Evolutionary conservation across 2,329 filamentous ascomycete genomes (phyloP).

Genomic region (Pyricularia grisea): DNA sequence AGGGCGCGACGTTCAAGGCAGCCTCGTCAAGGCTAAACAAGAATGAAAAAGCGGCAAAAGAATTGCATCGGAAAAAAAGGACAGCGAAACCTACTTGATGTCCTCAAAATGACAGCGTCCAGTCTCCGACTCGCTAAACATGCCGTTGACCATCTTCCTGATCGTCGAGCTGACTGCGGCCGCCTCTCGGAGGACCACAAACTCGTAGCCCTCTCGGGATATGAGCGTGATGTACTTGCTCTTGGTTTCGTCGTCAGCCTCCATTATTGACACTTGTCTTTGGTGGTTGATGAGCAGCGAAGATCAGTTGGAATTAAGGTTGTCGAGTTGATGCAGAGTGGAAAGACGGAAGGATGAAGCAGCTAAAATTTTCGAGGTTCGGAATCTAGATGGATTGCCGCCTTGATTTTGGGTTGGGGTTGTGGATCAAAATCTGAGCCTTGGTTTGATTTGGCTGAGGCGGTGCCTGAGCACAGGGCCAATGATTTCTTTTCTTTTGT

Average conservation of each 20-base stretch:
- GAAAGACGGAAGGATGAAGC: neutral
- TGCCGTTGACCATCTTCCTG: constrained; percentile 64
- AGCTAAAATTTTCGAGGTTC: neutral
- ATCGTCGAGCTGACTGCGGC: constrained; percentile 62
- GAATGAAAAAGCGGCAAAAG: constrained; percentile 1
- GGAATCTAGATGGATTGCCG: neutral
- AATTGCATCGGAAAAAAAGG: constrained; percentile 2
- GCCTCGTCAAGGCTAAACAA: constrained; percentile 1
- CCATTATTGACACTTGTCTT: constrained; percentile 5
- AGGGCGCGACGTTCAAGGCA: neutral
- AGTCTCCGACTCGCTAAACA: constrained; percentile 55
- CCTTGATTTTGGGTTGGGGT: neutral
- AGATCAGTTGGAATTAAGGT: neutral
- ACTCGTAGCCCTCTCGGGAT: constrained; percentile 68
- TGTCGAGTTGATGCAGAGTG: neutral
- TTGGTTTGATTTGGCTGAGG: neutral
- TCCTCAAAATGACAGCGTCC: constrained; percentile 61
- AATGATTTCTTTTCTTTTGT: no score
- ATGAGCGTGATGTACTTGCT: constrained; percentile 71
- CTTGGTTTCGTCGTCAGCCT: neutral
- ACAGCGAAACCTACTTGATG: constrained; percentile 52
- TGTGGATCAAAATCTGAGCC: neutral
- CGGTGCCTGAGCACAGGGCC: neutral
- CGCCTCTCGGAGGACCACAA: constrained; percentile 62
- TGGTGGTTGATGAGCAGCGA: neutral